Evolutionary conservation across 768 basidiomycete genomes (phyloP).

Genomic region (Trametopsis cervina): DNA sequence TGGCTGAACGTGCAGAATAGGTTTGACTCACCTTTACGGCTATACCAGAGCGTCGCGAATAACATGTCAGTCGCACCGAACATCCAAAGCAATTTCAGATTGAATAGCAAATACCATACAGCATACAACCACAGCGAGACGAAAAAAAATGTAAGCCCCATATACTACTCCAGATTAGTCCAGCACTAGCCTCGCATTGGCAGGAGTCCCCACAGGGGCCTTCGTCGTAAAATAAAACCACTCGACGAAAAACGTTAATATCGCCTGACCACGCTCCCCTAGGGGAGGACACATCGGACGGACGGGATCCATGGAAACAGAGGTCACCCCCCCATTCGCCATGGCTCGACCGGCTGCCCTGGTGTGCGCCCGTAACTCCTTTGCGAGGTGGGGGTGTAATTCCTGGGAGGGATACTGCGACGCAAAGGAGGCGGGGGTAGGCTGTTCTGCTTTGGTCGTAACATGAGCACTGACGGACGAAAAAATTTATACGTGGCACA

Average conservation of each 20-base stretch:
- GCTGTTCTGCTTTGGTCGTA: neutral
- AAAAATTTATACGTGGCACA: neutral
- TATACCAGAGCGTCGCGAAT: no score
- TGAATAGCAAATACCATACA: no score
- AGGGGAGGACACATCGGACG: neutral
- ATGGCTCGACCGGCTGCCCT: conserved; percentile 5
- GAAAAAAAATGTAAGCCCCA: conserved; percentile 55
- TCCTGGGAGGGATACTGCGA: neutral
- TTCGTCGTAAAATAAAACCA: conserved; percentile 23
- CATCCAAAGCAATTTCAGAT: no score
- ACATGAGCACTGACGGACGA: neutral
- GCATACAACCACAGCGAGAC: no score
- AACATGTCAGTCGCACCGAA: no score
- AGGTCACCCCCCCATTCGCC: conserved; percentile 6
- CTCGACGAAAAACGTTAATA: conserved; percentile 41
- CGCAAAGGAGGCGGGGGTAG: neutral
- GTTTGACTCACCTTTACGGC: no score
- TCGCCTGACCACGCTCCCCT: conserved; percentile 27
- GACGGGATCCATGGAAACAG: conserved; percentile 8
- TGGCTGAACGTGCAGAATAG: no score
- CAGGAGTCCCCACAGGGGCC: conserved; percentile 79
- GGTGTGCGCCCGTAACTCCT: conserved; percentile 7
- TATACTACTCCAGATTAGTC: conserved; percentile 76
- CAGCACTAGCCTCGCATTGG: conserved; percentile 72
- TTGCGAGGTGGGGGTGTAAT: neutral